Conservation (phyloP, 768 basidiomycete genomes). For the Glaciozyma martinii region DNA sequence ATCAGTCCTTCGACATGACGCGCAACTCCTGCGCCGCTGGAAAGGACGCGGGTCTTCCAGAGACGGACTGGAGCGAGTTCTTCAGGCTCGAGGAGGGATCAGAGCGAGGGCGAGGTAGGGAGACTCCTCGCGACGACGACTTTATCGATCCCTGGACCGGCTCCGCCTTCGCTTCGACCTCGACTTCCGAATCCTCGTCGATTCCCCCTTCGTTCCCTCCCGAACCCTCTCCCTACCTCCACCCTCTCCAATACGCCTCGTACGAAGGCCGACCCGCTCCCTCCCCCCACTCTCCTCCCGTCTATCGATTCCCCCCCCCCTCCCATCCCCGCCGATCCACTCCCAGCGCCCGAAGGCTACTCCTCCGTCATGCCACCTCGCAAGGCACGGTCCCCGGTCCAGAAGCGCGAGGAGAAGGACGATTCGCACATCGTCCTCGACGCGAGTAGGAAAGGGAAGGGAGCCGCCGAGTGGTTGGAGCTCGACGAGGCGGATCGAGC, state of each 20-base stretch:
- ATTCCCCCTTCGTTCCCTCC: not conserved
- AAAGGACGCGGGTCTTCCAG: no score
- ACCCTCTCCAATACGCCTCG: not conserved
- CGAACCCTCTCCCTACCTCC: not conserved
- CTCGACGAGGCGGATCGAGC: no score
- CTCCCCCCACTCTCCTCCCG: not conserved
- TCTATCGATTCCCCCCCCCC: not conserved
- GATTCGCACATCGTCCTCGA: not conserved
- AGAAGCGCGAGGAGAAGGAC: not conserved
- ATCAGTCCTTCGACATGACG: no score
- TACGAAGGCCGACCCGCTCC: not conserved
- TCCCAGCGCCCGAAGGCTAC: not conserved
- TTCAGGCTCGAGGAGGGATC: not conserved
- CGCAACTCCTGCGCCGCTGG: no score
- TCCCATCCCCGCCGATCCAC: no score
- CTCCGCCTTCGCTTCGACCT: not conserved
- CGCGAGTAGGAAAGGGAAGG: no score
- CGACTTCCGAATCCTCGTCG: not conserved
- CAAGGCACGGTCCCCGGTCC: not conserved
- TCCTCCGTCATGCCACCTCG: constrained; percentile 2
- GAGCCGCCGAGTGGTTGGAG: no score
- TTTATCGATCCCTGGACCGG: not conserved
- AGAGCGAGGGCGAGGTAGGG: not conserved
- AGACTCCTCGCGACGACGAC: not conserved
- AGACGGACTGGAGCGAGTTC: not conserved